A percentile compares a stretch with the other conserved stretches of the same genome.
Evolutionary conservation across 345 rosid genomes (phyloP).

Genomic region (Salix udensis): DNA sequence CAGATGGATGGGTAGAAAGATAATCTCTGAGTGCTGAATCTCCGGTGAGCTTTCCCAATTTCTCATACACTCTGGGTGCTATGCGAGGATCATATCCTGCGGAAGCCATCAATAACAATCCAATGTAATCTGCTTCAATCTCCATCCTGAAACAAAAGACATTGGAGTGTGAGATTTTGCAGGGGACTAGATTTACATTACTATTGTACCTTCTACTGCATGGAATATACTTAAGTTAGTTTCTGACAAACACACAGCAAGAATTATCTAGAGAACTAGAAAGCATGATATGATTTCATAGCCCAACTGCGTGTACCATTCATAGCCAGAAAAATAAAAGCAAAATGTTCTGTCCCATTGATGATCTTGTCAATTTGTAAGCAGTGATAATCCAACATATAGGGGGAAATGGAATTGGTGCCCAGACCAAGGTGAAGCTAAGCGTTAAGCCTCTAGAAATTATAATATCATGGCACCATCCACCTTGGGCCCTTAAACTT

Average conservation of each 20-base stretch:
- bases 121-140: conserved; percentile 89
- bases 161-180: background rate
- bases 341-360: too few species aligned
- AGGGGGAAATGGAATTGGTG: too few species aligned
- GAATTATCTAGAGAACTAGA: background rate
- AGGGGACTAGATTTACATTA: background rate
- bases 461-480: background rate
- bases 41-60: conserved; percentile 63
- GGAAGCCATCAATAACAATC: conserved; percentile 70
- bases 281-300: background rate
- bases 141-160: conserved; percentile 58
- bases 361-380: too few species aligned
- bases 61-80: conserved; percentile 78
- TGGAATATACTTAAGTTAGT: background rate
- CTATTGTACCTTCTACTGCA: background rate
- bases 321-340: too few species aligned
- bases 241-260: background rate
- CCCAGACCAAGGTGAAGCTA: background rate
- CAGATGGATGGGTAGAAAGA: conserved; percentile 94
- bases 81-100: conserved; percentile 89
- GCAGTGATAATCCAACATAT: too few species aligned
- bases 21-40: conserved; percentile 49
- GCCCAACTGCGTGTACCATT: background rate
- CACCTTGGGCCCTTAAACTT: background rate
- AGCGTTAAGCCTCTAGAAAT: conserved; percentile 1